Evolutionary conservation across 495 filamentous ascomycete species (phyloP), one percentile per base, ranked within the genome.

Genomic region (Neurospora sp.): DNA sequence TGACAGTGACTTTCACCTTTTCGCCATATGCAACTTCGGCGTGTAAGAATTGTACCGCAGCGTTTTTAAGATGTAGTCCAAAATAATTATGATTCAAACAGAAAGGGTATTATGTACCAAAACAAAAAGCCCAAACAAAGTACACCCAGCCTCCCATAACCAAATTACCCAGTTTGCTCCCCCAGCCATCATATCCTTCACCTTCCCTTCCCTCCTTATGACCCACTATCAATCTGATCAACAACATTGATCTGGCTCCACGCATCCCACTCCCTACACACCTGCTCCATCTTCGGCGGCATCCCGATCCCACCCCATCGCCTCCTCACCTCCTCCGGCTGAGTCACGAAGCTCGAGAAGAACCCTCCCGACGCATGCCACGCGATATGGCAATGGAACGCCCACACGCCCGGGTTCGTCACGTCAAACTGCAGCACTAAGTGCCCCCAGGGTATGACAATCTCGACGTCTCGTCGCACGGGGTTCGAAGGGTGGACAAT

Each of bases 341-440:
- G 72, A 73, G 86, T 84, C 6, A 89, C 40, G 45, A 89, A 78
- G 70, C 83, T 82, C 68, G 85, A 74, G 72, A 87, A 84, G 72
- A 90, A 84, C 37, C 88, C 88, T 6, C 77, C 86, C n/a, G 81
- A 83, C 1, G 86, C 77, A 76, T 90, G 87, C 87, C 86, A 89
- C 9, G 86, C 85, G 40, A 88, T 83, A 80, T 89, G 87, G 78
- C 87, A 89, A 78, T 89, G 87, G 75, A 90, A 85, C 0, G 87
- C 83, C 88, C 88, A 90, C 31, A 87, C 79, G 8, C 88, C 79
- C 71, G 27, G 22, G 9, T 18, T 53, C 1, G 41, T 41, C 20
- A 71, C 78, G 42, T 85, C 83, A n/a, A 85, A 81, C 74, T 88
- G 86, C n/a, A 88, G 42, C 39, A 88, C 86, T 8, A 86, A 76